Evolutionary conservation across 768 basidiomycete genomes (phyloP).

Genomic region (Tubosaeta brunneosetosa): DNA sequence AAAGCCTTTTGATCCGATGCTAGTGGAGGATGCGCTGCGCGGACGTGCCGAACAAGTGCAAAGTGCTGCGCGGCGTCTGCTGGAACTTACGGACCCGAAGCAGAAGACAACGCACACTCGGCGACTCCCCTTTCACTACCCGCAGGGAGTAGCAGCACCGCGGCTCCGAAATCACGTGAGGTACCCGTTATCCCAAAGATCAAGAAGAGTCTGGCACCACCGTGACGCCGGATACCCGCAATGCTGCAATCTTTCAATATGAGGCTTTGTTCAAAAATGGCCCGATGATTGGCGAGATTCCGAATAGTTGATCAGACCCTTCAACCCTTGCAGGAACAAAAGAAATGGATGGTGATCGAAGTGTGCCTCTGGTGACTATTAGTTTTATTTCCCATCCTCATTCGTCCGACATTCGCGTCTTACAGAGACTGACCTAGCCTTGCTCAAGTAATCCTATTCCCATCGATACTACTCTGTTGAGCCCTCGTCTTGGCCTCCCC

Average conservation of each 20-base stretch:
- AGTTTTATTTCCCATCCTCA: neutral
- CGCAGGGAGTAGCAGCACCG: conserved; percentile 36
- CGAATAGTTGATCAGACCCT: conserved; percentile 62
- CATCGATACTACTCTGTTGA: conserved; percentile 40
- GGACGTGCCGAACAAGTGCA: conserved; percentile 91
- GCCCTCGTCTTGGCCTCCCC: conserved; percentile 47
- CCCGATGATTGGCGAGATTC: conserved; percentile 52
- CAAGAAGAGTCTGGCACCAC: conserved; percentile 33
- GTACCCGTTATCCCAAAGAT: conserved; percentile 33
- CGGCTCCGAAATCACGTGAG: conserved; percentile 36
- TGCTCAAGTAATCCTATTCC: conserved; percentile 55
- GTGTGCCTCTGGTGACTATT: conserved; percentile 58
- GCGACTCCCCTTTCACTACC: conserved; percentile 53
- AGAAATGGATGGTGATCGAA: conserved; percentile 85
- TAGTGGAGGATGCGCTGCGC: conserved; percentile 78
- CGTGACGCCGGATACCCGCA: conserved; percentile 61
- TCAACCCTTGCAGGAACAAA: conserved; percentile 63
- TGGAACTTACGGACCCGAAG: conserved; percentile 86
- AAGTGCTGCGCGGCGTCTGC: conserved; percentile 80
- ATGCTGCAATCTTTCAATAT: conserved; percentile 58
- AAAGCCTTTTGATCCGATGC: conserved; percentile 42
- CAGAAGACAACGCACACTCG: conserved; percentile 48
- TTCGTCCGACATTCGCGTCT: conserved; percentile 40
- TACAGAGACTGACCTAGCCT: conserved; percentile 64
- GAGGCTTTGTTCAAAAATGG: conserved; percentile 81